These are phyloP conservation scores for Claviceps quebecensis DNA, from an alignment of 2,329 filamentous ascomycete species.

Conservation along the genomic window DNA sequence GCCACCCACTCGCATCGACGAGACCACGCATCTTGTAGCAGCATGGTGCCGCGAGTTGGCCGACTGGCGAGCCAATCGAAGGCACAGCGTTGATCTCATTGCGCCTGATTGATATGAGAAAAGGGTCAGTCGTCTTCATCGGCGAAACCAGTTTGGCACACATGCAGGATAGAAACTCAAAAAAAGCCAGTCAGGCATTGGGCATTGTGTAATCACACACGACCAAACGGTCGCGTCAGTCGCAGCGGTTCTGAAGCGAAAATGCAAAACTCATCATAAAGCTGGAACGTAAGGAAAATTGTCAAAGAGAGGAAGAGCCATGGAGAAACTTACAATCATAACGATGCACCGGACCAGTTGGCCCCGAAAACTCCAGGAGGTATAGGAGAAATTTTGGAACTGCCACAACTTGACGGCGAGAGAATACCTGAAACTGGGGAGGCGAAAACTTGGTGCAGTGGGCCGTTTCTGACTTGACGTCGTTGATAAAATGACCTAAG, in stretches of 20 bases:
- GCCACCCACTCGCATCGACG: slow-evolving; percentile 1
- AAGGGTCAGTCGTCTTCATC: slow-evolving; percentile 2
- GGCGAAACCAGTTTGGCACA: background rate
- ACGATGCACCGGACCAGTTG: slow-evolving; percentile 10
- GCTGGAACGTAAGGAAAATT: slow-evolving; percentile 1
- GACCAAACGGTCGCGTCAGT: slow-evolving; percentile 29
- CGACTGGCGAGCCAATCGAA: slow-evolving; percentile 22
- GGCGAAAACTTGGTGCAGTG: background rate
- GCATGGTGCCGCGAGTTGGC: slow-evolving; percentile 4
- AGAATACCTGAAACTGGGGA: no score
- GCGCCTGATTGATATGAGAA: slow-evolving; percentile 12
- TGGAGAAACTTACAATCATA: slow-evolving; percentile 24
- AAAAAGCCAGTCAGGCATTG: slow-evolving; percentile 20
- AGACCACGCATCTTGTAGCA: slow-evolving; percentile 1
- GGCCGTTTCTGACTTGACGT: background rate
- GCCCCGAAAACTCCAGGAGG: background rate
- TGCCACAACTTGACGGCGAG: background rate
- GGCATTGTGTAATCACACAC: slow-evolving; percentile 29
- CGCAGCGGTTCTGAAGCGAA: slow-evolving; percentile 37
- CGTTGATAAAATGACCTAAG: background rate
- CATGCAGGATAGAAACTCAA: background rate
- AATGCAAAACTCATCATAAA: slow-evolving; percentile 29
- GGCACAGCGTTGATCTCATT: slow-evolving; percentile 24
- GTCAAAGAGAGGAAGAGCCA: background rate
- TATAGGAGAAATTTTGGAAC: background rate